Conservation (phyloP, 2,329 filamentous ascomycete genomes). For the Rosellinia necatrix region DNA sequence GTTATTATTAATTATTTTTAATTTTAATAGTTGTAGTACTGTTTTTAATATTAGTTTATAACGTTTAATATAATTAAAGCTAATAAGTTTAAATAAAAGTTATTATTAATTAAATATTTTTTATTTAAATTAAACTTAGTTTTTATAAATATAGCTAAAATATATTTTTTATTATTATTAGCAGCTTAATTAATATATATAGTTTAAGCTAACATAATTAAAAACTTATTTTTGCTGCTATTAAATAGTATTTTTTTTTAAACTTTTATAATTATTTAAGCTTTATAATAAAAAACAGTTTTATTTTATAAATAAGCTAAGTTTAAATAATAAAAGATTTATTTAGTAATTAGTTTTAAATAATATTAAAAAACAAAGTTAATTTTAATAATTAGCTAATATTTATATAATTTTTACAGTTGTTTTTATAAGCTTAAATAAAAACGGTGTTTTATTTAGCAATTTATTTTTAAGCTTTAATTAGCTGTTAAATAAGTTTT, state of each 20-base stretch:
- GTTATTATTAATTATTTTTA: neutral
- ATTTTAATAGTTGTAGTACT: neutral
- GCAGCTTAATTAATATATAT: too few species aligned
- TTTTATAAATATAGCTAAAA: too few species aligned
- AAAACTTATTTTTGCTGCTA: neutral
- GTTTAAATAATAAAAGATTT: neutral
- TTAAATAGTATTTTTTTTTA: neutral
- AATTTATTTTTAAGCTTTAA: neutral
- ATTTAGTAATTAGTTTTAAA: neutral
- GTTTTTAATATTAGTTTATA: neutral
- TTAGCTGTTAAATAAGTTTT: neutral
- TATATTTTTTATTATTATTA: neutral
- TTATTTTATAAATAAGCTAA: neutral
- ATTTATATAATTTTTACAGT: neutral
- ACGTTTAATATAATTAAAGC: neutral
- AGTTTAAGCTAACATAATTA: neutral
- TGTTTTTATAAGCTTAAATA: neutral
- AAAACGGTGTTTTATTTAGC: neutral
- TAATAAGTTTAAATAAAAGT: neutral
- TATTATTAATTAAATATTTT: neutral
- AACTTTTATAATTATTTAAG: neutral
- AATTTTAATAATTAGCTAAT: neutral
- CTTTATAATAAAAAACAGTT: neutral
- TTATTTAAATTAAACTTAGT: neutral
- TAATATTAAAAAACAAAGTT: neutral